Evolutionary conservation across 2,329 filamentous ascomycete species (phyloP), one percentile per base, ranked within the genome.

Genomic region (Ustulina deusta): DNA sequence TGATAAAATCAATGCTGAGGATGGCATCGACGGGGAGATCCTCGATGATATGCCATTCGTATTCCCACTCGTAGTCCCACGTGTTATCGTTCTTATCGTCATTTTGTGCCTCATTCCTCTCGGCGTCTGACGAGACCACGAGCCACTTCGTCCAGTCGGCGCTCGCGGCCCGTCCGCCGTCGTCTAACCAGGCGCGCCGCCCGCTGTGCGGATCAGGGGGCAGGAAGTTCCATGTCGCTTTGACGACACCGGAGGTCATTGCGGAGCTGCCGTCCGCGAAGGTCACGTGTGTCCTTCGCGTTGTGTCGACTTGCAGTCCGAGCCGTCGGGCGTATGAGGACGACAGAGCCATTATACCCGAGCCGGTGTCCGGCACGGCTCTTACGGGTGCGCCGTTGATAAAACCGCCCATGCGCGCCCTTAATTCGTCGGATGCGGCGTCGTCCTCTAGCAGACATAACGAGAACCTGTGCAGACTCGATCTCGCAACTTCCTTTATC

Each of bases 211-310:
- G 17, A 9, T 52, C 44, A 17, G 62, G 54, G 10, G 29, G 20
- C 2, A 65, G 44, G 27, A 65, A 65, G 6, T 20, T 11, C 62
- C 62, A 65, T 20, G 25, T 15, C 22, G 46, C 62, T 54, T 44
- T 60, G 17, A 60, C 62, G 15, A 54, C 22, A 2, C 62, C 62
- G 0, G 10, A 36, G 2, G 62, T 65, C 4, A 7, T 25, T 22
- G 54, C 62, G 2, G 40, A 5, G 48, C 55, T 59, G n/a, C 62
- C 62, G 60, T 65, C 62, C 20, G 27, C 62, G n/a, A 65, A 65
- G 17, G 27, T 36, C 2, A 65, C 62, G 5, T 54, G 7, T 3
- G 34, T 65, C 6, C 44, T 40, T 15, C 48, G 51, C 6, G 25
- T 44, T 20, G 29, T 52, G 20, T 59, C 62, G n/a, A 65, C 25